Percentiles rank a stretch among this genome's conserved stretches.
Conservation (phyloP, 768 basidiomycete genomes). For the Peribolospora kevripleyi region DNA sequence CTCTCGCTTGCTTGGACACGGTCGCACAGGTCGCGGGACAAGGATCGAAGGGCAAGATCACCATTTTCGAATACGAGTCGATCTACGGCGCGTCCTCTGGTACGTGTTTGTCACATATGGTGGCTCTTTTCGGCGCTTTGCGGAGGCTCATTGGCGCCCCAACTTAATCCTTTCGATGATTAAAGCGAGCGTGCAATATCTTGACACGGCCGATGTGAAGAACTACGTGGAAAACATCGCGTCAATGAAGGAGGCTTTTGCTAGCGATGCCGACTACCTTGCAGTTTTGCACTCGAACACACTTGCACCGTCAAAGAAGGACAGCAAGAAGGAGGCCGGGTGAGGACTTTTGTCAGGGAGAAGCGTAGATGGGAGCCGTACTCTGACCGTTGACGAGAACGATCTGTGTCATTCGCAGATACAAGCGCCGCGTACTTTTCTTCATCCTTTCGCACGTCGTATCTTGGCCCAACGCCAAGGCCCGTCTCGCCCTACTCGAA, state of each 20-base stretch:
- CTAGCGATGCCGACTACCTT: conserved; percentile 29
- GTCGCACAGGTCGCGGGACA: too few species aligned
- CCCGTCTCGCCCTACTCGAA: conserved; percentile 33
- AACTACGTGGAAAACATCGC: conserved; percentile 32
- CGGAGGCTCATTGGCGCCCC: too few species aligned
- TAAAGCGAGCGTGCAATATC: conserved; percentile 34
- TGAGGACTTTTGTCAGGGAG: conserved; percentile 10
- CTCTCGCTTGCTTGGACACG: conserved; percentile 18
- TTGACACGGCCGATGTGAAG: conserved; percentile 38
- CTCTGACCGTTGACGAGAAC: too few species aligned
- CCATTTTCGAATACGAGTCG: too few species aligned
- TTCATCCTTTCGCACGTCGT: conserved; percentile 58
- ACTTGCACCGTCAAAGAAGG: conserved; percentile 26
- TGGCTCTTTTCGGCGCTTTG: too few species aligned
- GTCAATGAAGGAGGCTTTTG: conserved; percentile 5
- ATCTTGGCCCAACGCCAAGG: conserved; percentile 28
- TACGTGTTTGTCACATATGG: too few species aligned
- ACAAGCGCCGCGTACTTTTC: conserved; percentile 45
- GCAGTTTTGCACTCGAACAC: conserved; percentile 37
- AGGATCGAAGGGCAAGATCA: too few species aligned
- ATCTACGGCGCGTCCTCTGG: too few species aligned
- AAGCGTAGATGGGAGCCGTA: too few species aligned
- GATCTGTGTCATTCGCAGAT: conserved; percentile 22
- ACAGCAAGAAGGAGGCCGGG: conserved; percentile 33
- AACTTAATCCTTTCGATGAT: too few species aligned